A percentile compares a stretch with the other conserved stretches of the same genome.
phyloP scores from a whole-genome alignment of 345 rosid genomes.

The Salix brachista region DNA sequence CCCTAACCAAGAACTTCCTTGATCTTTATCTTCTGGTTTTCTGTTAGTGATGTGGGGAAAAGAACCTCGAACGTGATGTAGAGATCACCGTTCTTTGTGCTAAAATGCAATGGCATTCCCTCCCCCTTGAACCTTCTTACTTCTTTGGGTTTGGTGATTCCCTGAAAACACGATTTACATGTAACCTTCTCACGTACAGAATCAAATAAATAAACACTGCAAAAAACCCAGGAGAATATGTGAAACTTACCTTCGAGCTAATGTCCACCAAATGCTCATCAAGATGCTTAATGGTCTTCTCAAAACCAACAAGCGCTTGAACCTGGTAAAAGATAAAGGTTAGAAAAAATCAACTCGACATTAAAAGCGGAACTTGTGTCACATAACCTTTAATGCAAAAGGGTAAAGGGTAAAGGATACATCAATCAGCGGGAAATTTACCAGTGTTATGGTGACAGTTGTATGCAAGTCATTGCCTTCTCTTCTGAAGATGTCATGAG shows the following conservation, averaged over 20 bases:
- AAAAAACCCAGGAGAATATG: background rate
- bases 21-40: slow-evolving; percentile 80
- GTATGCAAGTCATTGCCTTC: slow-evolving; percentile 85
- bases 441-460: slow-evolving; percentile 85
- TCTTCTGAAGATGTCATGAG: slow-evolving; percentile 76
- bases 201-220: background rate
- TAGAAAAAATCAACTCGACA: background rate
- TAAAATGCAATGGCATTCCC: slow-evolving; percentile 91
- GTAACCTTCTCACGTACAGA: background rate
- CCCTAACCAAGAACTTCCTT: slow-evolving; percentile 61
- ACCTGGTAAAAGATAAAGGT: slow-evolving; percentile 38
- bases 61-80: slow-evolving; percentile 84
- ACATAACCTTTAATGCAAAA: background rate
- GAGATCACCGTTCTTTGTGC: slow-evolving; percentile 85
- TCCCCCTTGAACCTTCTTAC: slow-evolving; percentile 87
- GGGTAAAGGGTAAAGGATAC: background rate
- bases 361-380: background rate
- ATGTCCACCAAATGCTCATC: slow-evolving; percentile 91
- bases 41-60: slow-evolving; percentile 74
- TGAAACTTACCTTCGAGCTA: slow-evolving; percentile 60
- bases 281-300: slow-evolving; percentile 88
- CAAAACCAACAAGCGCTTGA: slow-evolving; percentile 96
- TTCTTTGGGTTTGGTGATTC: slow-evolving; percentile 88
- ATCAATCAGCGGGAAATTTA: slow-evolving; percentile 18
- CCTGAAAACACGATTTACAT: slow-evolving; percentile 39